Conservation (phyloP, 2,329 filamentous ascomycete genomes). For the Ophiostoma sp. region DNA sequence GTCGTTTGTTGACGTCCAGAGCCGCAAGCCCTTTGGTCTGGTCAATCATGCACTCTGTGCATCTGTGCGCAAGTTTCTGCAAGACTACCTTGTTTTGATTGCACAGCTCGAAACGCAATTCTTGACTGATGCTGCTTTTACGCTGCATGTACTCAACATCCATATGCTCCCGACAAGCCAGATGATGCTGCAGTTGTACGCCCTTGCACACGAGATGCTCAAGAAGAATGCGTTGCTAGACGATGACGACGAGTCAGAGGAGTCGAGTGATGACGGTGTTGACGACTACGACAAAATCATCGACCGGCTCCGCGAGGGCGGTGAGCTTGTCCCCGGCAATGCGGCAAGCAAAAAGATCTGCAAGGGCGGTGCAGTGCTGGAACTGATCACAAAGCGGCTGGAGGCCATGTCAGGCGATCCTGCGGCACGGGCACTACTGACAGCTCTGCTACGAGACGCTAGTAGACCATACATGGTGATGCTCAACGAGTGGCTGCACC, state of each 20-base stretch:
- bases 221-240: slow-evolving; percentile 84
- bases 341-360: slow-evolving; percentile 86
- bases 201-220: slow-evolving; percentile 77
- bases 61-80: slow-evolving; percentile 83
- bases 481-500: slow-evolving; percentile 98
- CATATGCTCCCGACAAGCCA: slow-evolving; percentile 86
- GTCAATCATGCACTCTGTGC: slow-evolving; percentile 96
- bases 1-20: slow-evolving; percentile 90
- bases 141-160: slow-evolving; percentile 85
- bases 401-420: slow-evolving; percentile 92
- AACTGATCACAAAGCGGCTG: slow-evolving; percentile 75
- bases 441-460: slow-evolving; percentile 75
- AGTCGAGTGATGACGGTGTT: slow-evolving; percentile 66
- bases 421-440: slow-evolving; percentile 74
- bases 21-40: slow-evolving; percentile 83
- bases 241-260: slow-evolving; percentile 66
- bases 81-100: slow-evolving; percentile 89
- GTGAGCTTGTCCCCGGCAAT: slow-evolving; percentile 70
- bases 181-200: slow-evolving; percentile 86
- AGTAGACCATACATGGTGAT: slow-evolving; percentile 95
- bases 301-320: slow-evolving; percentile 80
- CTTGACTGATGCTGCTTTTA: slow-evolving; percentile 81
- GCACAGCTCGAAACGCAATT: slow-evolving; percentile 92
- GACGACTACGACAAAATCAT: slow-evolving; percentile 91
- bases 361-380: slow-evolving; percentile 94